Evolutionary conservation across 2,329 filamentous ascomycete genomes (phyloP).

Genomic region (Talaromyces albobiverticillius): DNA sequence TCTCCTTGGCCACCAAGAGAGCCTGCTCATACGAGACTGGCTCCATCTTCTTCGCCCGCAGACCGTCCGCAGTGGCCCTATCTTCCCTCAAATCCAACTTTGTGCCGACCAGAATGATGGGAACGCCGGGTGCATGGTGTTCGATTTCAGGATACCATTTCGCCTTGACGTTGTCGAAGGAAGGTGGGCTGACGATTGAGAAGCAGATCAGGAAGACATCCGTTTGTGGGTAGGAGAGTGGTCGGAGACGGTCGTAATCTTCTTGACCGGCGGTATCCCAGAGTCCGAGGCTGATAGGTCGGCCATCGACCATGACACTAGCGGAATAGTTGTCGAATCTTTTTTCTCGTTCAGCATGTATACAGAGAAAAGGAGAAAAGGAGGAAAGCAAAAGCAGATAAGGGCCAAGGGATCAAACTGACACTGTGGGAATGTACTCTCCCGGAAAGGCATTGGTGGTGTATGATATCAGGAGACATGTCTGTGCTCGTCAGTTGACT

Average conservation of each 20-base stretch:
- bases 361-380: slow-evolving; percentile 15
- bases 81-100: slow-evolving; percentile 96
- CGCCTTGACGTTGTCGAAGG: slow-evolving; percentile 97
- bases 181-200: slow-evolving; percentile 94
- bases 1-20: slow-evolving; percentile 83
- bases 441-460: slow-evolving; percentile 99
- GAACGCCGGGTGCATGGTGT: slow-evolving; percentile 90
- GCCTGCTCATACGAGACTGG: slow-evolving; percentile 96
- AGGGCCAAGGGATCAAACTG: no score
- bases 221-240: slow-evolving; percentile 95
- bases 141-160: slow-evolving; percentile 99
- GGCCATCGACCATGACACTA: slow-evolving; percentile 98
- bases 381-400: no score
- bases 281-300: slow-evolving; percentile 91
- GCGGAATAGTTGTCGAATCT: slow-evolving; percentile 99
- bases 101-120: slow-evolving; percentile 94
- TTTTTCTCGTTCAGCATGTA: slow-evolving; percentile 4
- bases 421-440: slow-evolving; percentile 97
- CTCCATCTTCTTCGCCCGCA: slow-evolving; percentile 91
- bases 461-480: slow-evolving; percentile 98
- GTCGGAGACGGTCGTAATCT: slow-evolving; percentile 93
- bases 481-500: slow-evolving; percentile 54
- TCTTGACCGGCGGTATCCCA: slow-evolving; percentile 99
- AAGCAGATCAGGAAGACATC: slow-evolving; percentile 99
- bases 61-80: slow-evolving; percentile 71